Evolutionary conservation across 2,329 filamentous ascomycete genomes (phyloP), one percentile per base, ranked within the genome.

Genomic region (Talaromyces funiculosus): DNA sequence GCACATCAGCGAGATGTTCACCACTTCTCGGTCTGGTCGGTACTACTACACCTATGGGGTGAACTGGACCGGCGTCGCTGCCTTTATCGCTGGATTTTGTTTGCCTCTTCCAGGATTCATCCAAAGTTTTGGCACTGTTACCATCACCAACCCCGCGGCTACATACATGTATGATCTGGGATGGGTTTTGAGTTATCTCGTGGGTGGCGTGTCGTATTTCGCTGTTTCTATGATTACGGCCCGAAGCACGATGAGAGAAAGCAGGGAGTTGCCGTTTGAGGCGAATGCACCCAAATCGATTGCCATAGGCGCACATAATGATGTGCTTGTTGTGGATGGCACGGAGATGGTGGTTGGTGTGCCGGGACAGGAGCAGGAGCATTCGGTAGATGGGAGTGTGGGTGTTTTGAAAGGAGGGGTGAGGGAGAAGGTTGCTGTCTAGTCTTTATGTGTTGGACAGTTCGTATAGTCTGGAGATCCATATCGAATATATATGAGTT

Each of bases 41-140:
- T 75, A 76, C 62, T 73, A 68, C 63, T 75, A 72, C 65, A 69
- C 63, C 29, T 64, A 65, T 2, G 73, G 73, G 1, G 66, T 72
- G 49, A 75, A 75, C 64, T 37, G 67, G 22, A 61, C 64, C 5
- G 65, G 63, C 5, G 64, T 68, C 67, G 62, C 55, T 3, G 65
- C 67, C 1, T 69, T 67, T 42, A 47, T 69, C 2, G 56, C 63
- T 43, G 67, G 67, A 2, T 64, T 68, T 43, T 42, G 64, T 9
- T 61, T 69, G 4, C 66, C 65, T 4, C 31, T 69, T 4, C 67
- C 65, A 1, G 67, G 67, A 1, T 66, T 67, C 37, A 57, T 64
- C 9, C 58, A 42, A 1, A 66, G 63, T 37, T 67, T 67, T 54
- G 64, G 64, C 1, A 63, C 59, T 1, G 53, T 53, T 3, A 45